Evolutionary conservation across 306 rosid species (phyloP), one percentile per base, ranked within the genome.

Genomic region (Pyrus betulifolia): DNA sequence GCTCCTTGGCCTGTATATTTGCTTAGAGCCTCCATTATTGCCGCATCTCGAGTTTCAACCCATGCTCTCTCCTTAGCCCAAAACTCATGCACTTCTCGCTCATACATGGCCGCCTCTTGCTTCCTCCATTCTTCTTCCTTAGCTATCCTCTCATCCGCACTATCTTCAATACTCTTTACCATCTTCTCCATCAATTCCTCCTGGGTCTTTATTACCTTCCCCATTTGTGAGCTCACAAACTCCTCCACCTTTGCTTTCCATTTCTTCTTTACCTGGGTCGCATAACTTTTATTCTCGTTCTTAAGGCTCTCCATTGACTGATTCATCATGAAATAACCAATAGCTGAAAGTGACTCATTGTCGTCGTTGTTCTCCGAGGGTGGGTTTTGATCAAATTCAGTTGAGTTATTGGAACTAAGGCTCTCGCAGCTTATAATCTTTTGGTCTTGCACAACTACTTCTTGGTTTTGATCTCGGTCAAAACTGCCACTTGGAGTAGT

Each of bases 51-150:
- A 72, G 90, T 84, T 76, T 85, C 88, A 61, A 91, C 80, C 92
- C 90, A 88, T 10, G 89, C 90, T 82, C 89, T 89, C 83, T 89
- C 97, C 65, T 84, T 89, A 19, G 85, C 91, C 93, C 97, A 88
- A 27, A 89, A 84, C 19, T 86, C 79, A 49, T 79, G 77, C 4
- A 89, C 88, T 62, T 72, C 79, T n/a, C 87, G 76, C 10, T 59
- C 89, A 64, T 86, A 82, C 71, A 86, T 79, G 55, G 74, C 82
- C 61, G 85, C 72, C 77, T 88, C 89, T 74, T 78, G 82, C 23
- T 72, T 88, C 89, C 84, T 88, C 87, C 89, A 84, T 63, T 88
- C 91, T 76, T 91, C 91, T 58, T 89, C 95, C 74, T 68, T 82
- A 25, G 55, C 49, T 17, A 83, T 76, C 77, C 86, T 86, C 62